Evolutionary conservation across 2,329 filamentous ascomycete species (phyloP), one percentile per base, ranked within the genome.

Genomic region (Aspergillus intermedius): DNA sequence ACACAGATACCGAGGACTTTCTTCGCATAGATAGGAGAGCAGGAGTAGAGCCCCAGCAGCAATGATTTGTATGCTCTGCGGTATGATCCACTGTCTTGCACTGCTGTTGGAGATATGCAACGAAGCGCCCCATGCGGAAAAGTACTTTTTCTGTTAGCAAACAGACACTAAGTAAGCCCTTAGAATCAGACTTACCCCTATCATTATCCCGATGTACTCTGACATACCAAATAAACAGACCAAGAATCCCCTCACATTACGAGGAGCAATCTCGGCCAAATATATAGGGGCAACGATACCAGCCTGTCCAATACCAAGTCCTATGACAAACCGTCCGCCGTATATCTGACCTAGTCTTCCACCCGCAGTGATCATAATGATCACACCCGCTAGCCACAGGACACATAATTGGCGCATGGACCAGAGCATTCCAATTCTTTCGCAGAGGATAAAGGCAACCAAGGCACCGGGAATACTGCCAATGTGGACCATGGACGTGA

Each of bases 281-380:
- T 94, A 95, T 7, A 95, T 77, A 0, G 91, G 91, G 1, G 91
- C 88, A 23, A 94, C 86, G 21, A 95, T 90, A 1, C 89, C 89
- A 1, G 88, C 81, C 28, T 65, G 57, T 5, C 65, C 63, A 30
- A 65, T 60, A 2, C 65, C 65, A 3, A 68, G 45, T 2, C 65
- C 65, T 45, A 61, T 59, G 9, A 68, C 57, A 34, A 66, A 63
- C 4, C 64, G 55, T 6, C 62, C 65, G 2, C 60, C 62, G 23
- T 66, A 66, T 6, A 67, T 53, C 40, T 59, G 56, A 5, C 58
- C 59, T 19, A 67, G 48, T 15, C 50, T 59, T 21, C 66, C 67
- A 40, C 53, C 51, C 7, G 65, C 53, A 5, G 62, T 65, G 32
- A 69, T 58, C 49, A 65, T 64, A 42, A 72, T 59, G 7, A 67